These are phyloP conservation scores for Rhodotorula diobovata DNA, from an alignment of 768 basidiomycete species.

Conservation along the genomic window DNA sequence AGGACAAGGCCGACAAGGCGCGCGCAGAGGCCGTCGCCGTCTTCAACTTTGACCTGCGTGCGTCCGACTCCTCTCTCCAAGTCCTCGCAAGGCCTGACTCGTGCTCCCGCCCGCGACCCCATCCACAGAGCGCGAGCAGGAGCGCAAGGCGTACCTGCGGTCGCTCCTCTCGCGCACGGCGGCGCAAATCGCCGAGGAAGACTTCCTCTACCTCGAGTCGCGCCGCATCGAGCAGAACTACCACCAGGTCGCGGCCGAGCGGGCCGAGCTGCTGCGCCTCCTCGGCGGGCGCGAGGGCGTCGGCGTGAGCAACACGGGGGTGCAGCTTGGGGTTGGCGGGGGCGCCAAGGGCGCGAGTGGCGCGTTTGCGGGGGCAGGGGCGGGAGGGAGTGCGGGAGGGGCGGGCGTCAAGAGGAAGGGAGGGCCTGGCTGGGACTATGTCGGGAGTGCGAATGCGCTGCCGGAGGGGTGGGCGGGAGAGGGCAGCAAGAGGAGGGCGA, in stretches of 20 bases:
- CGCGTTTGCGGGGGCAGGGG: no score
- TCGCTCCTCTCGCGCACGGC: conserved; percentile 84
- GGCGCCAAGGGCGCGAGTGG: conserved; percentile 35
- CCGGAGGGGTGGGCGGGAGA: conserved; percentile 40
- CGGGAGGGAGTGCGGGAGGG: no score
- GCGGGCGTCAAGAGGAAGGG: conserved; percentile 39
- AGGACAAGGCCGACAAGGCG: conserved; percentile 17
- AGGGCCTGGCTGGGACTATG: conserved; percentile 39
- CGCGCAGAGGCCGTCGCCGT: conserved; percentile 7
- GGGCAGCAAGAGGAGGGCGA: conserved; percentile 34
- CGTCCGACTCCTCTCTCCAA: conserved; percentile 13
- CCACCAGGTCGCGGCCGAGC: conserved; percentile 47
- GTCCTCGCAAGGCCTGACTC: background rate
- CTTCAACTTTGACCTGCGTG: conserved; percentile 74
- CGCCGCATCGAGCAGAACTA: conserved; percentile 94
- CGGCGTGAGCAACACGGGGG: conserved; percentile 5
- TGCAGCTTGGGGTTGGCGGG: conserved; percentile 44
- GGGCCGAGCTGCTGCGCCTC: conserved; percentile 41
- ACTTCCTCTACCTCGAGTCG: conserved; percentile 84
- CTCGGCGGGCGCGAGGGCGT: conserved; percentile 39
- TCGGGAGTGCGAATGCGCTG: conserved; percentile 28
- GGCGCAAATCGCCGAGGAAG: conserved; percentile 89
- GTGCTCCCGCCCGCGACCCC: background rate
- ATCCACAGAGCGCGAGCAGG: conserved; percentile 71
- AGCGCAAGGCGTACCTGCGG: conserved; percentile 78